These are phyloP conservation scores for Leucocoprinus birnbaumii DNA, from an alignment of 768 basidiomycete genomes.

Conservation along the genomic window DNA sequence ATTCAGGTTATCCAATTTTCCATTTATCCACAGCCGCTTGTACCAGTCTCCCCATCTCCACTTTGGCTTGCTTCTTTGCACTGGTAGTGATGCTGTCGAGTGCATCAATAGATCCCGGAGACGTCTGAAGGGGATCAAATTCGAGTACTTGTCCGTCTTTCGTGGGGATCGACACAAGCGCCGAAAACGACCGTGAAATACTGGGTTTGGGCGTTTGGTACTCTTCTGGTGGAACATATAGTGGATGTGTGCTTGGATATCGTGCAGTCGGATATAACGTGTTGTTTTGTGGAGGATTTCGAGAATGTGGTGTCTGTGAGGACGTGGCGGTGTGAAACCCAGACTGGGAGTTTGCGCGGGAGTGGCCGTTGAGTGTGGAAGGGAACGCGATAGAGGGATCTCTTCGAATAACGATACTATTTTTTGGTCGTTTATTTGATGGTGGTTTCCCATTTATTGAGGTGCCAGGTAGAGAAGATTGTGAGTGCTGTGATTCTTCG, in stretches of 20 bases:
- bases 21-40: constrained; percentile 76
- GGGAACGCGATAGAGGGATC: constrained; percentile 47
- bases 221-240: constrained; percentile 16
- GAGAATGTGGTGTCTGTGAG: constrained; percentile 38
- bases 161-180: constrained; percentile 75
- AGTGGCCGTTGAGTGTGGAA: constrained; percentile 31
- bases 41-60: constrained; percentile 72
- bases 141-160: constrained; percentile 79
- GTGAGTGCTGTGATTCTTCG: constrained; percentile 24
- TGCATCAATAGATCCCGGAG: constrained; percentile 68
- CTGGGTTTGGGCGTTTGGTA: constrained; percentile 33
- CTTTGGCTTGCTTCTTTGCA: constrained; percentile 79
- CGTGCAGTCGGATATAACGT: constrained; percentile 21
- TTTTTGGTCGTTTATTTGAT: constrained; percentile 46
- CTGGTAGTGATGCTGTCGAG: constrained; percentile 77
- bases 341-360: constrained; percentile 52
- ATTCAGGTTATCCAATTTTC: constrained; percentile 44
- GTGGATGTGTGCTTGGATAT: constrained; percentile 24
- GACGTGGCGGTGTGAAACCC: constrained; percentile 38
- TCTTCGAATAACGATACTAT: constrained; percentile 59
- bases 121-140: constrained; percentile 79
- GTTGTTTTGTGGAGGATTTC: constrained; percentile 33
- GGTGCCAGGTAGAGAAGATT: neutral
- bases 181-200: constrained; percentile 41
- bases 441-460: constrained; percentile 20